Evolutionary conservation across 495 filamentous ascomycete species (phyloP), one percentile per base, ranked within the genome.

Genomic region (Neurospora sp.): DNA sequence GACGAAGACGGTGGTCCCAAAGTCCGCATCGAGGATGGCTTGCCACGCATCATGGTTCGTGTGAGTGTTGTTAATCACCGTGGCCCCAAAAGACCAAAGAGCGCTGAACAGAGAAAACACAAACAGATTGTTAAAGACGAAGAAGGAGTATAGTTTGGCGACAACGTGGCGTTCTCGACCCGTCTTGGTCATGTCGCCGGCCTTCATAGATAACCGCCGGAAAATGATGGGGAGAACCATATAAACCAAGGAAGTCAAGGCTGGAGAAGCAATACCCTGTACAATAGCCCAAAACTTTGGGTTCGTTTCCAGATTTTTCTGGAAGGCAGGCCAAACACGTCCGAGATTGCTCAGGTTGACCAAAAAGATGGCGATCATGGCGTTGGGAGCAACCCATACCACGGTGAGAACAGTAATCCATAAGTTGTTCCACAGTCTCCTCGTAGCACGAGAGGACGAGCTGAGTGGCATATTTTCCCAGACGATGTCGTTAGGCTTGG

Each of bases 61-160:
- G 3, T 70, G 44, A 0, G 88, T 86, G 20, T 86, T 79, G 31
- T 84, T 71, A 72, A 96, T 84, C 71, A 96, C 90, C 9, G 83
- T 85, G 0, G 89, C 78, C 16, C 93, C 83, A 76, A 93, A 93
- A 3, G 82, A 85, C 91, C 92, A 97, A 11, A 93, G 81, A 16
- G 92, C 90, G 77, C 86, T 85, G 82, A 99, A 99, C 20, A 97
- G 82, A 23, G 94, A 96, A 83, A 98, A 98, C 73, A 98, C 90
- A 77, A 98, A 82, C 69, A 98, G 83, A 79, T 98, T 98, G 85
- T 99, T 99, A 87, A 99, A 93, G 69, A 98, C 89, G 83, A 98
- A 98, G 83, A 99, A 99, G 16, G 93, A 86, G 81, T 97, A 99
- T 3, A 99, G 87, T 79, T 97, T 96, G 70, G 89, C 89, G 38